Evolutionary conservation across 2,329 filamentous ascomycete species (phyloP).

Genomic region (Claviceps fusiformis): DNA sequence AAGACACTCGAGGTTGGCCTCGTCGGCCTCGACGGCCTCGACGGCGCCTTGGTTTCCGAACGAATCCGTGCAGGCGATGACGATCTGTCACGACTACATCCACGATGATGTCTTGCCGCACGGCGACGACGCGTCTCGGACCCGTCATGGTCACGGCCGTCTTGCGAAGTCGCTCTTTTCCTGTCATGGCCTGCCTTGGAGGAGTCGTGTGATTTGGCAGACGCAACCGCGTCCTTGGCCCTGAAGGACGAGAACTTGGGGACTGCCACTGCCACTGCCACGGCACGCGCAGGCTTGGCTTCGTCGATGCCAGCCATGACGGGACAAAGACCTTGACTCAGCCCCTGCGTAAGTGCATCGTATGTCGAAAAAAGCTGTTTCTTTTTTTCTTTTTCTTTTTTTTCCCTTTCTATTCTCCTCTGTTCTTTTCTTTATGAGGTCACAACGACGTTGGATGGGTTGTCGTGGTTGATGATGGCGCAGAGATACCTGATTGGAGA

Average conservation of each 20-base stretch:
- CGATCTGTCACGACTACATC: neutral
- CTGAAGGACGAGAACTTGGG: slow-evolving; percentile 70
- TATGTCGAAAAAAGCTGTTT: neutral
- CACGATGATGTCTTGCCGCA: slow-evolving; percentile 1
- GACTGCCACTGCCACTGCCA: slow-evolving; percentile 7
- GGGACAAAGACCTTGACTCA: neutral
- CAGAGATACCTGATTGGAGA: no score
- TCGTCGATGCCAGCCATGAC: slow-evolving; percentile 15
- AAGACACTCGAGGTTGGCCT: slow-evolving; percentile 25
- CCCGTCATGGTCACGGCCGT: slow-evolving; percentile 2
- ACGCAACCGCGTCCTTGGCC: slow-evolving; percentile 23
- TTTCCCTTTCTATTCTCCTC: no score
- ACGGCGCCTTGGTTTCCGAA: neutral
- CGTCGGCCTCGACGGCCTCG: slow-evolving; percentile 1
- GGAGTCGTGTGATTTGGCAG: slow-evolving; percentile 12
- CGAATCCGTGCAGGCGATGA: neutral
- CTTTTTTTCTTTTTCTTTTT: neutral
- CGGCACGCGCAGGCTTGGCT: slow-evolving; percentile 6
- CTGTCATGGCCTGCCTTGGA: slow-evolving; percentile 6
- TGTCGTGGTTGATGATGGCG: no score
- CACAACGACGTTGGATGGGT: no score
- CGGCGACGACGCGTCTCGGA: slow-evolving; percentile 6
- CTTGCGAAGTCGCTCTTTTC: slow-evolving; percentile 6
- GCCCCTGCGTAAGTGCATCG: neutral
- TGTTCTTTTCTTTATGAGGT: no score